These are phyloP conservation scores for Brassica napus DNA, from an alignment of 345 rosid species.

Conservation along the genomic window DNA sequence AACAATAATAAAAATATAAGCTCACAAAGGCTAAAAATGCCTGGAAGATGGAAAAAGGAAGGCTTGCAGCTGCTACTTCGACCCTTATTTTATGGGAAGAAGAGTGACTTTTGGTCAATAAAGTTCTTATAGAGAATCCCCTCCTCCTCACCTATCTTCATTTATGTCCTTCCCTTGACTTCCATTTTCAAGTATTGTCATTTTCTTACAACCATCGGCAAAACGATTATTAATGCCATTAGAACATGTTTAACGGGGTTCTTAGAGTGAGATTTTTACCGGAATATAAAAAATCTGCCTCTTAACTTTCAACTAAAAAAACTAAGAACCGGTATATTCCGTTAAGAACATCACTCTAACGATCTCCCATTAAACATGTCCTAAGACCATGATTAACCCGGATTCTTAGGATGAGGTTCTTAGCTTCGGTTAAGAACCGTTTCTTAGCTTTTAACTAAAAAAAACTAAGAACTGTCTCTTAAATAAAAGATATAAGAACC, in stretches of 20 bases:
- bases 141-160: conserved; percentile 22
- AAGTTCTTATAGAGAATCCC: conserved; percentile 17
- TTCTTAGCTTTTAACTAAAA: too few species aligned
- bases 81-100: conserved; percentile 28
- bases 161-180: conserved; percentile 23
- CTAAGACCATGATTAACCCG: too few species aligned
- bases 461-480: too few species aligned
- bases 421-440: too few species aligned
- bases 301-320: too few species aligned
- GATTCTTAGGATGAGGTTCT: too few species aligned
- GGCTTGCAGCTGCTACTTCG: conserved; percentile 19
- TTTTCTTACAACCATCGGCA: conserved; percentile 26
- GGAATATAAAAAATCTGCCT: too few species aligned
- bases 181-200: conserved; percentile 21
- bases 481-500: too few species aligned
- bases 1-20: neutral
- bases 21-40: conserved; percentile 20
- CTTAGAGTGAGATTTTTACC: too few species aligned
- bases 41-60: conserved; percentile 26
- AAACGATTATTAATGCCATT: conserved; percentile 20
- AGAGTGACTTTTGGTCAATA: conserved; percentile 37
- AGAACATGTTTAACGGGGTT: too few species aligned
- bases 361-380: neutral
- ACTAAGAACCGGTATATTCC: too few species aligned
- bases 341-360: too few species aligned